These are phyloP conservation scores for Coniferiporia weirii DNA, from an alignment of 1,284 basidiomycete genomes.

Conservation along the genomic window DNA sequence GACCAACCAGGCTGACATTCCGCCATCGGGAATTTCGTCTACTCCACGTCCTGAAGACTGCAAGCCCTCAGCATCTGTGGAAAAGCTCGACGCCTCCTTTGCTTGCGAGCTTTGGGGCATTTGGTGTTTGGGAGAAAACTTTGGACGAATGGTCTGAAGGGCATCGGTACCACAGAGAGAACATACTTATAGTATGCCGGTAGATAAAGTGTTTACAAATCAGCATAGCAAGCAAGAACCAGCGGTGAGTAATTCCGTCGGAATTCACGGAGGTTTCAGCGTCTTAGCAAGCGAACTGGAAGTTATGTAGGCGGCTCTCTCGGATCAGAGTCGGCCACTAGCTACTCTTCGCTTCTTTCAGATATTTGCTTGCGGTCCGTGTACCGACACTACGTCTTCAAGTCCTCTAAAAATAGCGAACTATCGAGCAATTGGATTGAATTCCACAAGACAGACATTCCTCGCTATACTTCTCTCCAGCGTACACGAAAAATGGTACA, in stretches of 20 bases:
- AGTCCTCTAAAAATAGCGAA: no score
- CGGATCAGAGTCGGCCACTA: no score
- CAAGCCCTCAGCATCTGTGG: neutral
- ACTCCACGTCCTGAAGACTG: neutral
- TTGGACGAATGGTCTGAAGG: neutral
- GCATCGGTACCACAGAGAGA: neutral
- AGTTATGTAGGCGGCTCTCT: no score
- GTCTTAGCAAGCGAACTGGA: no score
- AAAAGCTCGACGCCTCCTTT: neutral
- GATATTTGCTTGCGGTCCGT: no score
- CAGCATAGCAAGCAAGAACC: neutral
- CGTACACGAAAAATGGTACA: no score
- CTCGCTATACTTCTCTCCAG: neutral
- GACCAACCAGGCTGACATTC: constrained; percentile 31
- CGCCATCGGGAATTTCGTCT: constrained; percentile 26
- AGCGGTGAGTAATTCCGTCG: neutral
- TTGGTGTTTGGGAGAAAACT: no score
- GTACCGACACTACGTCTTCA: no score
- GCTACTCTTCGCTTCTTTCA: no score
- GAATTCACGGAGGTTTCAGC: no score
- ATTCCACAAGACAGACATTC: neutral
- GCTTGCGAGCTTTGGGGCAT: neutral
- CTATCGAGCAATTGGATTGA: neutral
- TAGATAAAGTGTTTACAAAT: neutral
- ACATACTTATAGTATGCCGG: neutral